phyloP scores from a whole-genome alignment of 176 grass and related monocot species.

The Musa itinerans region DNA sequence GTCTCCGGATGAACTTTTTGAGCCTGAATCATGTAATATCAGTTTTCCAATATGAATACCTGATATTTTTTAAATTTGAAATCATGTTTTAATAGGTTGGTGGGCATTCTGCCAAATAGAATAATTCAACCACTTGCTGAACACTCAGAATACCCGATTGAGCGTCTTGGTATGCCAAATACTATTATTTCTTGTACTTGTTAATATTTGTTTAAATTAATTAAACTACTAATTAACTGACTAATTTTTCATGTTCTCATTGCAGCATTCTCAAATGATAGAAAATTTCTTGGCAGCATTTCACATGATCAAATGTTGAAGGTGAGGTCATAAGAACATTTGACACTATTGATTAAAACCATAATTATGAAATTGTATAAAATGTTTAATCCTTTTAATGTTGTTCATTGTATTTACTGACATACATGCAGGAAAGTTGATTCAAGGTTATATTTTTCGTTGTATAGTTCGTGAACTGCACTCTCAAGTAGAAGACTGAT shows the following conservation, averaged over 20 bases:
- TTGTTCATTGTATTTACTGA: background rate
- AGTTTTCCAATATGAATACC: conserved; percentile 17
- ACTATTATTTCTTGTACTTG: background rate
- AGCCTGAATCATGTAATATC: background rate
- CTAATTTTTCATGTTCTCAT: conserved; percentile 1
- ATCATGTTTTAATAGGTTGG: conserved; percentile 43
- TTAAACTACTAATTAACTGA: background rate
- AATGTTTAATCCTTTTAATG: too few species aligned
- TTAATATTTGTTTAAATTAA: background rate
- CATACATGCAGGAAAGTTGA: background rate
- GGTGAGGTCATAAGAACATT: conserved; percentile 28
- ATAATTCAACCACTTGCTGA: conserved; percentile 87
- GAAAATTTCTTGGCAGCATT: conserved; percentile 72
- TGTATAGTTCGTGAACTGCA: background rate
- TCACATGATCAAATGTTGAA: conserved; percentile 94
- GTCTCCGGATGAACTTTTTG: conserved; percentile 15
- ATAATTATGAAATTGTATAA: background rate
- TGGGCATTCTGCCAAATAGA: conserved; percentile 77
- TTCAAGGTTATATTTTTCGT: background rate
- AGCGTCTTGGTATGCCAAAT: conserved; percentile 55
- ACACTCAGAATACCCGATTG: conserved; percentile 93
- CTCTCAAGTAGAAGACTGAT: background rate
- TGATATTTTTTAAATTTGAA: conserved; percentile 1
- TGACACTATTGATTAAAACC: background rate
- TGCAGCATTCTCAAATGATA: conserved; percentile 72